These are phyloP conservation scores for Apiospora arundinis DNA, from an alignment of 2,329 filamentous ascomycete species.

Conservation along the genomic window DNA sequence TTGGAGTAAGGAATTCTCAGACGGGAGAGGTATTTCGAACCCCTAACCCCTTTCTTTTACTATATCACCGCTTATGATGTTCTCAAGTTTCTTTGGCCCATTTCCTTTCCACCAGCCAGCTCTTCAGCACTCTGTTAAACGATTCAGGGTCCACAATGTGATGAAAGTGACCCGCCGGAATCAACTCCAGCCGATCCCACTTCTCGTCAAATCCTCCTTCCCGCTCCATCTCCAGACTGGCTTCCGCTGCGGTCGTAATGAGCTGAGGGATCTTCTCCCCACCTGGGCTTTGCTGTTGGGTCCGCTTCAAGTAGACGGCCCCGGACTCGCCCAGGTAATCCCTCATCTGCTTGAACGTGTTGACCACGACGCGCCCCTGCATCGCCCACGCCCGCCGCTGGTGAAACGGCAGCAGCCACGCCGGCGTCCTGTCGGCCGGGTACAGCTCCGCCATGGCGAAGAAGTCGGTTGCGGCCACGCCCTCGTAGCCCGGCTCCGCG, in stretches of 20 bases:
- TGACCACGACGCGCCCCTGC: neutral
- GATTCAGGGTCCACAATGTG: neutral
- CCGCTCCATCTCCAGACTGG: neutral
- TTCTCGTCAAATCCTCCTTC: neutral
- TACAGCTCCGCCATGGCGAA: neutral
- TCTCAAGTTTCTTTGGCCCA: neutral
- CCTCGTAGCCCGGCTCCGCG: neutral
- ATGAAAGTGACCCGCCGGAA: neutral
- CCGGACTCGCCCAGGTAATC: constrained; percentile 21
- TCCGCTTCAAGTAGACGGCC: neutral
- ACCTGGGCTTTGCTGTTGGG: neutral
- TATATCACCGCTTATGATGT: neutral
- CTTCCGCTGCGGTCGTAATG: neutral
- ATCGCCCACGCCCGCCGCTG: constrained; percentile 22
- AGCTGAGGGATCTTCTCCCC: neutral
- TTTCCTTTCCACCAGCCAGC: neutral
- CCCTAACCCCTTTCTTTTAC: no score
- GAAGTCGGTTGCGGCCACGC: neutral
- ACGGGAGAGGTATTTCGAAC: no score
- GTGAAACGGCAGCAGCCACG: constrained; percentile 18
- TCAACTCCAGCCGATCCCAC: neutral
- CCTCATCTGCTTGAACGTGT: neutral
- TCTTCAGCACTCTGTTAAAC: neutral
- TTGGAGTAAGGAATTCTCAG: no score
- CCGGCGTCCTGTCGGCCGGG: constrained; percentile 3